Percentiles rank a stretch among this genome's conserved stretches.
phyloP scores from a whole-genome alignment of 495 filamentous ascomycete genomes.

The Letharia lupina region DNA sequence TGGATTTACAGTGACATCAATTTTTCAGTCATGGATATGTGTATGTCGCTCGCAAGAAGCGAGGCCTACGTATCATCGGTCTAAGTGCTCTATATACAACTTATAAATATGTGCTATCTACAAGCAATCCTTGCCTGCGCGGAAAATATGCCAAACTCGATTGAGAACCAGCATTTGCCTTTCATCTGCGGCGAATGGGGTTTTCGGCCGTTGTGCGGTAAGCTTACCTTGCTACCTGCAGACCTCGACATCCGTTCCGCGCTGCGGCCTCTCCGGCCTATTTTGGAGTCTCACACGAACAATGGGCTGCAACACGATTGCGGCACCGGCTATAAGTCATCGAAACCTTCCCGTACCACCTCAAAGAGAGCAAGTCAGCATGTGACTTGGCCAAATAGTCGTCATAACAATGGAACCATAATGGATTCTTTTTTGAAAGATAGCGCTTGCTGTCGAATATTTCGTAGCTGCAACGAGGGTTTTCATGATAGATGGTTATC shows the following conservation, averaged over 20 bases:
- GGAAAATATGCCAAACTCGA: neutral
- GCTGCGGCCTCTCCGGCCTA: neutral
- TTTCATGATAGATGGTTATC: neutral
- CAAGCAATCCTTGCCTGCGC: neutral
- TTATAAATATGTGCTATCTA: neutral
- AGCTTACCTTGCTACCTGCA: neutral
- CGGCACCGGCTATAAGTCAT: neutral
- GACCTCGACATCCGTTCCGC: too few species aligned
- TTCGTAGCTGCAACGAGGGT: neutral
- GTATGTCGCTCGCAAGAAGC: neutral
- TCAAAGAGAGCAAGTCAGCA: neutral
- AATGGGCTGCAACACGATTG: neutral
- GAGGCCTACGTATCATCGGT: neutral
- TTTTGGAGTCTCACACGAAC: neutral
- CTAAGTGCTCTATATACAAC: neutral
- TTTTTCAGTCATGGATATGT: neutral
- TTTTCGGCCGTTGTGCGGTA: too few species aligned
- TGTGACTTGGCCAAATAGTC: neutral
- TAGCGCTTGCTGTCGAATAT: too few species aligned
- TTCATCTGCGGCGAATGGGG: too few species aligned
- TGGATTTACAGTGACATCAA: neutral
- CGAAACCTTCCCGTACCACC: too few species aligned
- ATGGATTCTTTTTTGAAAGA: neutral
- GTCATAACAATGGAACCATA: neutral
- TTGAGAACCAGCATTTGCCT: neutral